Base-by-base conservation (phyloP, 2,329 filamentous ascomycete genomes). In the Penicillium freii region DNA sequence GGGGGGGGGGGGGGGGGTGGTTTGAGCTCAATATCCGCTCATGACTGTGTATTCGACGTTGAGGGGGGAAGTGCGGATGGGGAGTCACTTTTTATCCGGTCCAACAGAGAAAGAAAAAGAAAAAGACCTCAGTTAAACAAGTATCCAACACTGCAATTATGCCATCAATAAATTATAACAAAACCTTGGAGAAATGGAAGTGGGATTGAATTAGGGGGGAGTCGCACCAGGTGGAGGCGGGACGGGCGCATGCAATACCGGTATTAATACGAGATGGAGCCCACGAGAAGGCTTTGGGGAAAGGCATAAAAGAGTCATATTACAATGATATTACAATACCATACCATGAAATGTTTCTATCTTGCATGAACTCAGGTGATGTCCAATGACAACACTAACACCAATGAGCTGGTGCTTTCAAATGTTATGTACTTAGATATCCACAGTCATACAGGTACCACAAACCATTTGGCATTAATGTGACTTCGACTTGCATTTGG, bases 11-110 rank as follows among this genome's bases (percentile, higher is more conserved):
- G 15, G 21, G 38, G 40, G 40, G 33, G 25, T 15, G n/a, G 23
- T 54, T 48, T 57, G 46, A 39, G 45, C 51, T 65, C 60, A 65
- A 52, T 57, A 56, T 55, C 43, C 54, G 64, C 58, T 67, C 65
- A 67, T 67, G 62, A 51, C 61, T 66, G 54, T 65, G 51, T 50
- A 56, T 53, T 56, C 44, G 53, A 60, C 27, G 42, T 49, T 64
- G 52, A 39, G 56, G 59, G 53, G 60, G 38, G 54, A 54, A 54
- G 59, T 54, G n/a, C 4, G 60, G 52, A 61, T 57, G 57, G 58
- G 40, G 59, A 55, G 57, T 60, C 59, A 56, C 58, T 62, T 58
- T 59, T 58, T 51, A 51, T 9, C 27, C 51, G 5, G 15, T 27
- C 15, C 15, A 25, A 25, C 40, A 3, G 5, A 3, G 5, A 15